Evolutionary conservation across 768 basidiomycete species (phyloP), one percentile per base, ranked within the genome.

Genomic region (Chlorophyllum brunneum): DNA sequence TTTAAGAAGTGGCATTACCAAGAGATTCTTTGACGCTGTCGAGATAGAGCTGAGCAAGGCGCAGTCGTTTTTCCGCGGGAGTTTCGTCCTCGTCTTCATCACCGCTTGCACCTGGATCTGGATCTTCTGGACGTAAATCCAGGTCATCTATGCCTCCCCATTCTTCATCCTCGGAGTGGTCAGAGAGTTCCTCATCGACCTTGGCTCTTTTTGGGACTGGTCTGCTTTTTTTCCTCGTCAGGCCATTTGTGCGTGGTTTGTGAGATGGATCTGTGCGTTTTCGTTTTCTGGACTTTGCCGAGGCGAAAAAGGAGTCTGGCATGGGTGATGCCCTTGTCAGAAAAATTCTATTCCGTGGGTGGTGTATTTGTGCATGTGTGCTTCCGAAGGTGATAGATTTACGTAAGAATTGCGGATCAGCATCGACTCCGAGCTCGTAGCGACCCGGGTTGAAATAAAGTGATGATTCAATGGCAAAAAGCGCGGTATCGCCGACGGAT

Each of bases 51-150:
- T 93, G 88, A 4, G 95, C 95, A 33, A 99, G 71, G 54, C 97
- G 73, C 16, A 99, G 74, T 54, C 97, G 75, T 70, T 98, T 99
- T 74, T 93, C 85, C 0, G 92, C 93, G 2, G 93, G 91, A 4
- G 93, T 95, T 70, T 98, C 95, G 57, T 84, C 74, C 57, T 85
- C 81, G 59, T 94, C 86, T 60, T 97, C 93, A 36, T 93, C 92
- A 5, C 82, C 88, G 58, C 87, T 88, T 23, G 72, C 76, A 2
- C 75, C 78, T 13, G 68, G 75, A 55, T 83, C 84, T 4, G 59
- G 69, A 34, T 74, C 74, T 22, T 73, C 74, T 5, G 61, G 69
- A 36, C 82, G 71, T 57, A 93, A 69, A 63, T 95, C 89, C 73
- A 93, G 77, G 63, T 87, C 84, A 59, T 88, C 88, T 46, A 92